Conservation (phyloP, 2,329 filamentous ascomycete genomes). For the Calonectria henricotiae region DNA sequence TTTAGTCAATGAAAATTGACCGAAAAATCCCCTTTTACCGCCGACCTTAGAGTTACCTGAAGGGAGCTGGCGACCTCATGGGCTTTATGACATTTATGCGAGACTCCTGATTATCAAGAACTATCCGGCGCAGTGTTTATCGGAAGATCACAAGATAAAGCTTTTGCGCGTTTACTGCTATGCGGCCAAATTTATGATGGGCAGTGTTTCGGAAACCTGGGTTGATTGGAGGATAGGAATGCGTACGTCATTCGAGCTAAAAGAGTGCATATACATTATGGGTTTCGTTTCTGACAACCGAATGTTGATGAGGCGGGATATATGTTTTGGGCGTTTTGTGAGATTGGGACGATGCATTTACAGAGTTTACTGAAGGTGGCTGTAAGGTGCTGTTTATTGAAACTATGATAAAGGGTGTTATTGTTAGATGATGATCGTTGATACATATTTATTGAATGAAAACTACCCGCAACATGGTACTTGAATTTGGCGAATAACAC, state of each 20-base stretch:
- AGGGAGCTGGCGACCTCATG: no score
- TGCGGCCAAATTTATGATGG: constrained; percentile 9
- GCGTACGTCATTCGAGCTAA: not conserved
- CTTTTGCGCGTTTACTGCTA: constrained; percentile 7
- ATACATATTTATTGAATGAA: constrained; percentile 18
- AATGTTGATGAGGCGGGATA: constrained; percentile 6
- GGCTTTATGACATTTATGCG: not conserved
- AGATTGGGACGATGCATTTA: constrained; percentile 28
- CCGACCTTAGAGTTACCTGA: no score
- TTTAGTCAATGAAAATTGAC: not conserved
- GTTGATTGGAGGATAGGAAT: constrained; percentile 1
- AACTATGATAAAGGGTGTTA: not conserved
- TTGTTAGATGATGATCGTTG: constrained; percentile 15
- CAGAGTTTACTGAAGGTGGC: constrained; percentile 7
- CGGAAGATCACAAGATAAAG: not conserved
- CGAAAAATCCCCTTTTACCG: not conserved
- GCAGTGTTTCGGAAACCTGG: constrained; percentile 10
- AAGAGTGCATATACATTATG: constrained; percentile 14
- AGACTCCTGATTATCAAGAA: not conserved
- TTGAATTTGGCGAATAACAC: no score
- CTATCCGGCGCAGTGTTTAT: not conserved
- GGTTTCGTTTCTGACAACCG: constrained; percentile 1
- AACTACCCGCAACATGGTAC: not conserved
- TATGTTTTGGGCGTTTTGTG: constrained; percentile 29
- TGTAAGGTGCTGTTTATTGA: constrained; percentile 19